These are phyloP conservation scores for Arthrinium puccinioides DNA, from an alignment of 2,329 filamentous ascomycete genomes.

Conservation along the genomic window DNA sequence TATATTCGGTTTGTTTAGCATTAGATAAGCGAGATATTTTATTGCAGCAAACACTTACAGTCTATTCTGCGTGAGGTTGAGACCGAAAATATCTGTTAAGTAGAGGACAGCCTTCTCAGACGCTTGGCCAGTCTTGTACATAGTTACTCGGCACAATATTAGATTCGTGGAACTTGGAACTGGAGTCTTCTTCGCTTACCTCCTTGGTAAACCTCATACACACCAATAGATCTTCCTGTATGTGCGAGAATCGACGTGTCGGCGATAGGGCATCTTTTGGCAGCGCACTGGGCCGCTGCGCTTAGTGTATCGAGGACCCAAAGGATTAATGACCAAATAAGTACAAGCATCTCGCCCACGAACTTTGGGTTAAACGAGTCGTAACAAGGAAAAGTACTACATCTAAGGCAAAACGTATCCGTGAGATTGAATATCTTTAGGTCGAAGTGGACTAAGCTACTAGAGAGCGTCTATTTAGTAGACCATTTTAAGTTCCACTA, in stretches of 20 bases:
- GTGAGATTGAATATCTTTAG: too few species aligned
- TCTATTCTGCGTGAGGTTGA: constrained; percentile 22
- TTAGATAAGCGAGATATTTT: too few species aligned
- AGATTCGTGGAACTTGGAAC: constrained; percentile 1
- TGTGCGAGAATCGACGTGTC: constrained; percentile 19
- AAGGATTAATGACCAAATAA: constrained; percentile 1
- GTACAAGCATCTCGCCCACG: constrained; percentile 3
- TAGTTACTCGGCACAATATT: constrained; percentile 15
- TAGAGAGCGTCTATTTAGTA: too few species aligned
- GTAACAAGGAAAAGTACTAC: too few species aligned
- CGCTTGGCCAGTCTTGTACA: constrained; percentile 22
- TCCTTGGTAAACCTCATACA: constrained; percentile 18
- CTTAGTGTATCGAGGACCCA: neutral
- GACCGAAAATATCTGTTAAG: constrained; percentile 24
- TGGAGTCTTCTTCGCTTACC: constrained; percentile 11
- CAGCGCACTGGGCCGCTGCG: neutral
- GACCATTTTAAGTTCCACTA: too few species aligned
- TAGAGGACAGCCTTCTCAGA: constrained; percentile 22
- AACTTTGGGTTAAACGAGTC: too few species aligned
- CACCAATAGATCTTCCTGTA: constrained; percentile 18
- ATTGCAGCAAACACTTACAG: constrained; percentile 11
- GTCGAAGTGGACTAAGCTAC: too few species aligned
- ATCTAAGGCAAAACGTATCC: too few species aligned
- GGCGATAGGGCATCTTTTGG: constrained; percentile 14
- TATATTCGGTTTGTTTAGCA: too few species aligned